Conservation (phyloP, 768 basidiomycete species). For the Cystoderma amianthinum region DNA sequence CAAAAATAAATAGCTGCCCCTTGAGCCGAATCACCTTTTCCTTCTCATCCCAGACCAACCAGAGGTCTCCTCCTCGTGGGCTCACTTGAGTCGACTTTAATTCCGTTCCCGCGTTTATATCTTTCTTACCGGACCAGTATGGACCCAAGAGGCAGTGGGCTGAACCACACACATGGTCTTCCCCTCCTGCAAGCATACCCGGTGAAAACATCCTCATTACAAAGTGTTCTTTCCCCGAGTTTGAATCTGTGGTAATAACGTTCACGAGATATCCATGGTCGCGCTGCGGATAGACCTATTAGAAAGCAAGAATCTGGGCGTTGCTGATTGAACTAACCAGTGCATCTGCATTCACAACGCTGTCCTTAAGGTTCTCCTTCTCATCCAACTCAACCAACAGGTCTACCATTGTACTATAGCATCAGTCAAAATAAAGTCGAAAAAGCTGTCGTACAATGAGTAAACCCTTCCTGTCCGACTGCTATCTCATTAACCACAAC, state of each 20-base stretch:
- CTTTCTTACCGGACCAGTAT: slow-evolving; percentile 39
- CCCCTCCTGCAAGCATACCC: slow-evolving; percentile 18
- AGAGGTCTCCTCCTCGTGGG: slow-evolving; percentile 37
- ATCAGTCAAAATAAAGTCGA: no score
- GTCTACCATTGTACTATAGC: no score
- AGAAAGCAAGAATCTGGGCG: no score
- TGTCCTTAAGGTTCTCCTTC: slow-evolving; percentile 24
- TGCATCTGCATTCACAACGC: slow-evolving; percentile 19
- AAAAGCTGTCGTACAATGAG: slow-evolving; percentile 17
- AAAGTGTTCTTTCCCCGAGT: slow-evolving; percentile 26
- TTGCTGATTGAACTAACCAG: no score
- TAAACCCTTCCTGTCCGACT: slow-evolving; percentile 23
- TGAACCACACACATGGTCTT: slow-evolving; percentile 50
- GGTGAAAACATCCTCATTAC: slow-evolving; percentile 47
- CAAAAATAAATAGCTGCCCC: slow-evolving; percentile 26
- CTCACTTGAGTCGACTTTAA: slow-evolving; percentile 45
- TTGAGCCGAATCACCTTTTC: slow-evolving; percentile 22
- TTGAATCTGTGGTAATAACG: slow-evolving; percentile 28
- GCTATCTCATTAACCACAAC: slow-evolving; percentile 27
- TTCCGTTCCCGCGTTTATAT: slow-evolving; percentile 19
- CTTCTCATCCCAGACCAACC: slow-evolving; percentile 28
- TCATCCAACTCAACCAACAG: slow-evolving; percentile 36
- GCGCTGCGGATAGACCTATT: no score
- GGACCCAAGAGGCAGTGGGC: slow-evolving; percentile 43
- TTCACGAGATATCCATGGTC: slow-evolving; percentile 27